These are phyloP conservation scores for Neonectria faginata DNA, from an alignment of 2,329 filamentous ascomycete genomes.

Conservation along the genomic window DNA sequence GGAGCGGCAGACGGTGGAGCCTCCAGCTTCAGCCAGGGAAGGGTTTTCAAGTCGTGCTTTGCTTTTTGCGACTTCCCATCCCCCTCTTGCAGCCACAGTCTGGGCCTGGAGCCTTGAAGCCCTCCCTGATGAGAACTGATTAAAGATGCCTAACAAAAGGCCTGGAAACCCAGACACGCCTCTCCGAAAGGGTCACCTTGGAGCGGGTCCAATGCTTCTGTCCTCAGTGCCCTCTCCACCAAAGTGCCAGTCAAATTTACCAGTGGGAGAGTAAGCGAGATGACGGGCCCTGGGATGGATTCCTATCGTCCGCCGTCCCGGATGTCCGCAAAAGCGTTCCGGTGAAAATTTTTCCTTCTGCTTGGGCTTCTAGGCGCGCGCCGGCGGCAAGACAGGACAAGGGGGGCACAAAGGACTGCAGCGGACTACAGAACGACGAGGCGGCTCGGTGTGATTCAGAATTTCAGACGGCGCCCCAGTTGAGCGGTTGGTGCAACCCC, in stretches of 20 bases:
- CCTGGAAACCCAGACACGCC: constrained; percentile 21
- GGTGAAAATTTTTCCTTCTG: constrained; percentile 48
- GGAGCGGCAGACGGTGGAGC: constrained; percentile 24
- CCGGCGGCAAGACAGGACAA: constrained; percentile 45
- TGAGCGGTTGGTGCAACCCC: constrained; percentile 41
- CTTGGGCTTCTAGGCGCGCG: constrained; percentile 46
- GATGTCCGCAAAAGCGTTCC: constrained; percentile 44
- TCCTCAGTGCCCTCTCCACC: constrained; percentile 32
- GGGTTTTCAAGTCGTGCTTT: constrained; percentile 20
- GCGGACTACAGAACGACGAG: constrained; percentile 10
- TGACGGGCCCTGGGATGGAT: constrained; percentile 47
- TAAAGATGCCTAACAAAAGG: constrained; percentile 17
- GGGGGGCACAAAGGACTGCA: constrained; percentile 25
- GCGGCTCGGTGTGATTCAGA: constrained; percentile 48
- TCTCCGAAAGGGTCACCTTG: constrained; percentile 34
- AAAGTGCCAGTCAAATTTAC: constrained; percentile 50
- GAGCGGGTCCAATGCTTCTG: constrained; percentile 30
- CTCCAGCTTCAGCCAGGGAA: constrained; percentile 19
- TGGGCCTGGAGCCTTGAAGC: constrained; percentile 13
- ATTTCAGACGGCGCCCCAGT: constrained; percentile 34
- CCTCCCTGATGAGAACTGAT: constrained; percentile 27
- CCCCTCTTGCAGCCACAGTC: constrained; percentile 29
- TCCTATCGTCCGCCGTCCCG: constrained; percentile 45
- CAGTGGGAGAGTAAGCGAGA: constrained; percentile 51
- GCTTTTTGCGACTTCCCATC: constrained; percentile 28